Conservation (phyloP, 441 rosid genomes). For the Brassica balearica region DNA sequence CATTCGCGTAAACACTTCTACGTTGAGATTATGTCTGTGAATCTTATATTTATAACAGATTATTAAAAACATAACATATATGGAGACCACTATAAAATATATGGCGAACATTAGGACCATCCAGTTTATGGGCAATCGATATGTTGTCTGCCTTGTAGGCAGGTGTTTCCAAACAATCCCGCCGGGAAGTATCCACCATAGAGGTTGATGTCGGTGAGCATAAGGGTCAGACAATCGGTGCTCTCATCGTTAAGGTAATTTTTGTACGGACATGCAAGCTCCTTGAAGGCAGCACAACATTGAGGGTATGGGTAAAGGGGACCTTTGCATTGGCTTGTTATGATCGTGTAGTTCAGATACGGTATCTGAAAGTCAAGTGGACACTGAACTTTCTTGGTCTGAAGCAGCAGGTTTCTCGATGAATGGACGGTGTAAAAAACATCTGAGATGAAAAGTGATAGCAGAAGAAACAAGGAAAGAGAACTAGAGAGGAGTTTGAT, state of each 20-base stretch:
- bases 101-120: not conserved
- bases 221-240: not conserved
- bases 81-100: not conserved
- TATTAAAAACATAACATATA: not conserved
- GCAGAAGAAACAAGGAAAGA: constrained; percentile 1
- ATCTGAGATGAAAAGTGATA: not conserved
- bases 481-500: not conserved
- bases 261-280: not conserved
- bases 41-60: too few species aligned
- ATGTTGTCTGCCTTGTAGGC: not conserved
- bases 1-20: not conserved
- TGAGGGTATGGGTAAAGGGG: not conserved
- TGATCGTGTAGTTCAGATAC: not conserved
- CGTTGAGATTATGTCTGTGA: too few species aligned
- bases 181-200: not conserved
- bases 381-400: not conserved
- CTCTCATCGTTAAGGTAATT: not conserved
- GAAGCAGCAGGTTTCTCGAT: constrained; percentile 1
- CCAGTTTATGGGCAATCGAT: not conserved
- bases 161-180: not conserved
- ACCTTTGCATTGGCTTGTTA: not conserved
- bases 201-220: not conserved
- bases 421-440: not conserved
- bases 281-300: constrained; percentile 4
- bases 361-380: not conserved